A percentile compares a stretch with the other conserved stretches of the same genome.
Evolutionary conservation across 106 monocot species (phyloP).

Genomic region (Acorus calamus): DNA sequence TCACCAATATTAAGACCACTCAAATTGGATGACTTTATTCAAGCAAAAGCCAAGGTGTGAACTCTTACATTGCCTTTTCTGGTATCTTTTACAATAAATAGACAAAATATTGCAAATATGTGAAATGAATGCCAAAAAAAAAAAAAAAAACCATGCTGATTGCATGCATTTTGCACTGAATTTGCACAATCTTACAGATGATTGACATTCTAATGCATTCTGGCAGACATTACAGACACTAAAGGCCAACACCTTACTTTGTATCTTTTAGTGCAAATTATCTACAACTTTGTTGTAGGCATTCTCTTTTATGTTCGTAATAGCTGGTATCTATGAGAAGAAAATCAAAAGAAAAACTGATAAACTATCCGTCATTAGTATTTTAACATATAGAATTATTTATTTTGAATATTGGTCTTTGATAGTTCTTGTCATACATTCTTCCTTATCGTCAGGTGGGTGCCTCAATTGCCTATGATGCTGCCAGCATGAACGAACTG

Average conservation of each 20-base stretch:
- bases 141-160: too few species aligned
- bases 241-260: too few species aligned
- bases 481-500: slow-evolving; percentile 46
- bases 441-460: slow-evolving; percentile 23
- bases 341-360: too few species aligned
- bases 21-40: slow-evolving; percentile 66
- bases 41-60: slow-evolving; percentile 85
- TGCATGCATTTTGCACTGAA: too few species aligned
- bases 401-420: background rate
- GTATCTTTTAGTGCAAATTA: too few species aligned
- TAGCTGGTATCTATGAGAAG: too few species aligned
- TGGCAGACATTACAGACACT: background rate
- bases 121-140: too few species aligned
- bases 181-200: too few species aligned
- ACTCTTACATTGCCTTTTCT: too few species aligned
- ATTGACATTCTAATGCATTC: too few species aligned
- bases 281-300: background rate
- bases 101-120: too few species aligned
- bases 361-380: background rate
- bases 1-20: slow-evolving; percentile 50
- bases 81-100: too few species aligned
- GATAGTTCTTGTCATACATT: background rate
- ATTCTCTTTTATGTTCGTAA: background rate
- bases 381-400: background rate
- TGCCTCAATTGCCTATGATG: slow-evolving; percentile 38